Evolutionary conservation across 2,329 filamentous ascomycete genomes (phyloP).

Genomic region (Orbilia blumenaviensis): DNA sequence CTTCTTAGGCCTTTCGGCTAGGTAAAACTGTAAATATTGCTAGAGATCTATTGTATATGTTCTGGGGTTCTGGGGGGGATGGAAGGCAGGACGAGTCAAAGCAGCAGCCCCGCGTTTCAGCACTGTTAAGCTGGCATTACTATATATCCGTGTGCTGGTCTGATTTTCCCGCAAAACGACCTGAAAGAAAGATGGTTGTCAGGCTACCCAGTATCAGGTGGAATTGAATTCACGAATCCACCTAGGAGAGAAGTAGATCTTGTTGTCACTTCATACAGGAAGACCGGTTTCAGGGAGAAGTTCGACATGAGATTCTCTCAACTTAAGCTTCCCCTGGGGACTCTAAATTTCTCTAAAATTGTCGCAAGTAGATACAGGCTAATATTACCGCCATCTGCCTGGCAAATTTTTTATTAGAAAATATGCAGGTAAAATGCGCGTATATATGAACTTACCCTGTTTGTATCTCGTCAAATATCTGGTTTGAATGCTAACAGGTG

Average conservation of each 20-base stretch:
- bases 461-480: background rate
- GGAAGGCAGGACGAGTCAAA: conserved; percentile 9
- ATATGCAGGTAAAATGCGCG: background rate
- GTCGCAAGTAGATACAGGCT: background rate
- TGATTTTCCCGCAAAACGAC: background rate
- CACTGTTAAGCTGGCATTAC: background rate
- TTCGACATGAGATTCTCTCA: background rate
- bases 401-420: background rate
- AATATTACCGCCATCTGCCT: background rate
- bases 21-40: background rate
- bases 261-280: background rate
- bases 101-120: conserved; percentile 35
- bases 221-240: background rate
- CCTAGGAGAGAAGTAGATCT: background rate
- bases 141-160: background rate
- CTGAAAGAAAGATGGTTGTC: background rate
- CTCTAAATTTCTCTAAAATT: background rate
- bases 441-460: background rate
- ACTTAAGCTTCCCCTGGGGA: background rate
- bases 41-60: conserved; percentile 3
- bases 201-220: background rate
- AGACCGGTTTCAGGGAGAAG: background rate
- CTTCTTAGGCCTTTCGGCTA: conserved; percentile 9
- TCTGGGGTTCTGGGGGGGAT: background rate
- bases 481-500: background rate